Base-by-base conservation (phyloP, 805 yeast species). In the Grigorovia humatica region DNA sequence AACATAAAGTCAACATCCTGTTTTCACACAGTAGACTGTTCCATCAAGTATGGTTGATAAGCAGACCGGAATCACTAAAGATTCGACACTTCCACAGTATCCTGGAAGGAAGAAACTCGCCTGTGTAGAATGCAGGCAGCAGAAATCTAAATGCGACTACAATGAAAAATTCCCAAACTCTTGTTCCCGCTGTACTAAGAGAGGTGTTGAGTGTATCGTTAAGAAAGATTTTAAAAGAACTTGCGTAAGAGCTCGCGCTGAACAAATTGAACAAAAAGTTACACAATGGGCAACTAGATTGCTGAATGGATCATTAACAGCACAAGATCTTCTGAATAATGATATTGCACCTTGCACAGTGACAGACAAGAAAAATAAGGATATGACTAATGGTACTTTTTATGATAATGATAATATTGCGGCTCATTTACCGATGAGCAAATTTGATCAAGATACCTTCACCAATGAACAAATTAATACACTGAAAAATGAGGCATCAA, bases 91-190 rank as follows among this genome's bases (percentile, higher is more conserved):
- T 32, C 8, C 38, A 11, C 8, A 5, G 38, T 3, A 32, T 13
- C 9, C 38, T 35, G 15, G 42, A 38, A 13, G 17, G 4, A 58
- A 65, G 65, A 74, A 81, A 51, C 79, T 90, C 64, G 98, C 98
- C 0, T 93, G 99, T 72, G 88, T 88, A 1, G 96, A 91, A 61
- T 93, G 99, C 65, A 79, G 98, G 13, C 98, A 93, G 68, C 99
- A 91, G 66, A 93, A 93, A 69, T 83, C 89, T 40, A 80, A 82
- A 60, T 90, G 97, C 70, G 96, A 90, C 69, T 93, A 96, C 12
- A 79, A 75, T 56, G 89, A 80, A 53, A 74, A 73, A 48, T 78
- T 81, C 32, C 96, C 96, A 0, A 73, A 73, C 9, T 85, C 96
- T 1, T 93, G 99, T 61, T 73, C 91, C 0, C 74, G 96, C 54